Percentiles rank a stretch among this genome's conserved stretches.
These are phyloP conservation scores for Cyclotella baltica DNA, from an alignment of 108 stramenopile genomes.

Conservation along the genomic window DNA sequence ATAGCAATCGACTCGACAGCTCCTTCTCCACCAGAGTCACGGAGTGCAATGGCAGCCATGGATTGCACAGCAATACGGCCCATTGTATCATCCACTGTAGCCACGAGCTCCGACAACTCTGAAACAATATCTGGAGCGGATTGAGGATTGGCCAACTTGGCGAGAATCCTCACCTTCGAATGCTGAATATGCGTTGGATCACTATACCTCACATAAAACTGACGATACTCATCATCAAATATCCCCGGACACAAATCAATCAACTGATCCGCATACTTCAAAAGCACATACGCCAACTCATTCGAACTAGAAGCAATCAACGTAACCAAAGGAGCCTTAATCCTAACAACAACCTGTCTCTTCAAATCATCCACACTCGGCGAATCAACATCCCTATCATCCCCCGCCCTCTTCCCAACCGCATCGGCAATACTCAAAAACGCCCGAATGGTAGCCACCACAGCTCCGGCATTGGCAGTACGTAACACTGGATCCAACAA, in stretches of 20 bases:
- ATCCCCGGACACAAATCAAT: slow-evolving; percentile 92
- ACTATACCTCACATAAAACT: slow-evolving; percentile 94
- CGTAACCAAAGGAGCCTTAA: slow-evolving; percentile 97
- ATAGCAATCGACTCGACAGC: slow-evolving; percentile 87
- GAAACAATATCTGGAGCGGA: slow-evolving; percentile 94
- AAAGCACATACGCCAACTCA: slow-evolving; percentile 90
- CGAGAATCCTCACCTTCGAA: slow-evolving; percentile 91
- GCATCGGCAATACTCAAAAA: slow-evolving; percentile 94
- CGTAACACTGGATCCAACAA: slow-evolving; percentile 97
- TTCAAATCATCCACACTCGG: slow-evolving; percentile 70
- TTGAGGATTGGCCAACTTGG: slow-evolving; percentile 88
- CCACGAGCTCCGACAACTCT: slow-evolving; percentile 95
- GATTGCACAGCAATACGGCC: slow-evolving; percentile 89
- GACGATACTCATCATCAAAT: slow-evolving; percentile 97
- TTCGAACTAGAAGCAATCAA: slow-evolving; percentile 84
- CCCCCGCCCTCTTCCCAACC: slow-evolving; percentile 63
- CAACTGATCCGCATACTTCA: slow-evolving; percentile 95
- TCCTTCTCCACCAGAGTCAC: slow-evolving; percentile 80
- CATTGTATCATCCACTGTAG: slow-evolving; percentile 83
- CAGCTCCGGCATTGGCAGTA: slow-evolving; percentile 93
- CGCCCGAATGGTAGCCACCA: slow-evolving; percentile 94
- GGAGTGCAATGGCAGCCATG: slow-evolving; percentile 90
- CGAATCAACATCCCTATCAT: slow-evolving; percentile 49
- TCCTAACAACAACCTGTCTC: slow-evolving; percentile 88
- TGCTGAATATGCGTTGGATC: slow-evolving; percentile 97